Base-by-base conservation (phyloP, 1,139 yeast genomes). In the Sugiyamaella sp. region DNA sequence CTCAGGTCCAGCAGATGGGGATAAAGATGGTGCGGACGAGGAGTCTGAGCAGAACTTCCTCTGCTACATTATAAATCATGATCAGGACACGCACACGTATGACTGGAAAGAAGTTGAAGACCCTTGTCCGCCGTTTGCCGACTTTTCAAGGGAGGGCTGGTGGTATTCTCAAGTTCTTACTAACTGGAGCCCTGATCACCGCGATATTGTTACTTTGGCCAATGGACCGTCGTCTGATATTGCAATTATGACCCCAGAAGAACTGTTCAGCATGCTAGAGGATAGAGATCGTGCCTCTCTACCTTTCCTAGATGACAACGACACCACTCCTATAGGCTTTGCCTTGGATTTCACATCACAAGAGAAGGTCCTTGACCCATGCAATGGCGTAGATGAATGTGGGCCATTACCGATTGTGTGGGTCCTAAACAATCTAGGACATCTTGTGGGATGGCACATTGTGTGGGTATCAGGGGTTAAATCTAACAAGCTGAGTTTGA, bases 271-370 rank as follows among this genome's bases (percentile, higher is more conserved):
- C 35, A 82, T 84, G 20, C 69, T 78, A 2, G 87, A 85, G 61
- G 97, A 89, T 64, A 74, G 84, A 2, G 81, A 81, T 59, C 77
- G 87, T 51, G 93, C 96, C 0, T 79, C 80, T 12, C 74, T 88
- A 59, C 96, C 96, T 0, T 73, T 88, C 59, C 84, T 80, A 14
- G 84, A 78, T 1, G 85, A 80, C n/a, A n/a, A n/a, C 49, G 96
- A 88, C 64, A 79, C 86, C 4, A 80, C 87, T 1, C 83, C 91
- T 0, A 72, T 86, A 19, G 96, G 96, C 1, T 61, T 86, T 32
- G 82, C 80, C 0, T 51, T 88, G 2, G 95, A 88, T 65, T 63
- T 83, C 14, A 71, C 78, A 4, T 72, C 81, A 3, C 65, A 68
- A 1, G 74, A 74, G 4, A 63, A 61, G 1, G 81, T 84, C 1